Base-by-base conservation (phyloP, 495 filamentous ascomycete genomes). In the Hyaloscypha variabilis region DNA sequence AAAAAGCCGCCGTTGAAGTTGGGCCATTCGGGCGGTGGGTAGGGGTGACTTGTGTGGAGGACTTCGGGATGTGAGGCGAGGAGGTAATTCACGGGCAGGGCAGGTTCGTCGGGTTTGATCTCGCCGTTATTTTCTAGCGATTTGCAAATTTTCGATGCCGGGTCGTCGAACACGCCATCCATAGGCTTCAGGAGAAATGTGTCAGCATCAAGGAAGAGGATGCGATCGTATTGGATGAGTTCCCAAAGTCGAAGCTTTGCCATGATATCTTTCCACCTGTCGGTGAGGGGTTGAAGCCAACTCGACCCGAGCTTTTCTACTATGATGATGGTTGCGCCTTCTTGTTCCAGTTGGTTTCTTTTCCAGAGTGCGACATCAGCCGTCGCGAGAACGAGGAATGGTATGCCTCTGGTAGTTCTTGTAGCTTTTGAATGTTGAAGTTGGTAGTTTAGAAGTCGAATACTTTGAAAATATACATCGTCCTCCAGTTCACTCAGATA, bases 131-230 rank as follows among this genome's bases (percentile, higher is more conserved):
- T 17, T 24, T 29, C 24, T 3, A 29, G 26, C 1, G 53, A 59
- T 17, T 53, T 17, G 34, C 24, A 24, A 21, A 26, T 6, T 4
- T 30, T 63, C 21, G 51, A 55, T 2, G 58, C 58, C 19, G 39
- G 55, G 46, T 64, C 66, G 1, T 67, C 61, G 69, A 82, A 82
- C 6, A 83, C 74, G 31, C 58, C 72, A 49, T 79, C 77, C 25
- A 82, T 62, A 5, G 69, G 71, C 8, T 64, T 57, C n/a, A 65
- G 65, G n/a, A 81, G 63, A 17, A 77, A 55, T 21, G 73, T 78
- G 55, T 81, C 79, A 2, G 73, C 72, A 57, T 82, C 79, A 25
- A 81, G 57, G 61, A 78, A 81, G 4, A 75, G 58, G 10, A 81
- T 68, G 30, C 71, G 71, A 5, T 78, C 72, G 60, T 73, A 82